These are phyloP conservation scores for Tillandsia leiboldiana DNA, from an alignment of 176 grass and related monocot species.

Conservation along the genomic window DNA sequence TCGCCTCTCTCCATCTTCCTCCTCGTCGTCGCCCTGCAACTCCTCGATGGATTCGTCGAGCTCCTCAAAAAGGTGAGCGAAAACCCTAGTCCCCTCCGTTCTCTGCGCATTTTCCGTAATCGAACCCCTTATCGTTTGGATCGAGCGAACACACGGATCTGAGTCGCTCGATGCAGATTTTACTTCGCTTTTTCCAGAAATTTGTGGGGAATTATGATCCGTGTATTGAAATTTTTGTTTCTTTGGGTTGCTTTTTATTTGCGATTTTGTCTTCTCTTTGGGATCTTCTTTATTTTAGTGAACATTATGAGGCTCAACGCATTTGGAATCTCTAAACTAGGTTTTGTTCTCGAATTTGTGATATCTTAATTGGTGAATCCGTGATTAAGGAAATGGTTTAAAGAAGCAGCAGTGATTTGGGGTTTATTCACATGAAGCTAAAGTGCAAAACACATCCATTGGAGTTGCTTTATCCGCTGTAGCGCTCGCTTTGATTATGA, in stretches of 20 bases:
- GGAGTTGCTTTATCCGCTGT: no score
- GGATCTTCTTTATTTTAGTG: background rate
- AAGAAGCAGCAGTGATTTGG: background rate
- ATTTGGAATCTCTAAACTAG: background rate
- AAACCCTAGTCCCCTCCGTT: background rate
- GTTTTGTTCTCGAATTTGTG: background rate
- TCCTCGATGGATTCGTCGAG: conserved; percentile 57
- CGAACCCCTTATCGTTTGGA: background rate
- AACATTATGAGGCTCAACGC: background rate
- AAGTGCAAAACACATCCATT: no score
- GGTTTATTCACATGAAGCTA: no score
- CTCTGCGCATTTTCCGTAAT: background rate
- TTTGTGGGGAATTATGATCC: no score
- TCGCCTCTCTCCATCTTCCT: conserved; percentile 60
- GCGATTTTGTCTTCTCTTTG: no score
- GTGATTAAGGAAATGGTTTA: background rate
- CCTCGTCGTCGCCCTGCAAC: conserved; percentile 47
- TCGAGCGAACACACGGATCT: no score
- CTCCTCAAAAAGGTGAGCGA: conserved; percentile 46
- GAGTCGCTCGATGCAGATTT: background rate
- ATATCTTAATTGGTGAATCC: background rate
- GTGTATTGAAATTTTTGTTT: no score
- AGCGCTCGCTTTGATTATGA: no score
- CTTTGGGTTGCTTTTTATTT: no score
- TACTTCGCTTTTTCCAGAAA: background rate